Base-by-base conservation (phyloP, 2,329 filamentous ascomycete species). In the Malbranchea zuffiana region DNA sequence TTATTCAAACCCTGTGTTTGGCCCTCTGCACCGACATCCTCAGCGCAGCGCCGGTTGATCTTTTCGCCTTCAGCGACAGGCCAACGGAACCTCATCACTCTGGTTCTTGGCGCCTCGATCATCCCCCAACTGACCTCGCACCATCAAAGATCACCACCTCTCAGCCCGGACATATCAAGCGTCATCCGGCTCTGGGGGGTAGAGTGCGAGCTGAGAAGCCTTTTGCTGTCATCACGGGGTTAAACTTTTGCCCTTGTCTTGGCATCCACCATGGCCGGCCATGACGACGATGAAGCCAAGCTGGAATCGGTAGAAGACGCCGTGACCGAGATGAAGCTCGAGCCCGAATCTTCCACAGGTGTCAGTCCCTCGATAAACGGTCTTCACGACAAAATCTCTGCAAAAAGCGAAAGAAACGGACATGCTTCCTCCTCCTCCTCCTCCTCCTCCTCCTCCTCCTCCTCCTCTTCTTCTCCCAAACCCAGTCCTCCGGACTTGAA, bases 251-350 rank as follows among this genome's bases (percentile, higher is more conserved):
- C 49, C 53, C 52, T 59, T n/a, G 21, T 4, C 4, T 15, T 19
- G 17, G 13, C 30, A 8, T 39, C 23, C 56, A 57, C 60, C 57
- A 63, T 63, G 60, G 55, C 55, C 47, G 45, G 51, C 49, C 56
- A 61, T 59, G 59, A 56, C 54, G 49, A 54, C 49, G 55, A 58
- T 50, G 59, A 62, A 52, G 50, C 45, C 46, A 53, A 55, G 44
- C 44, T 53, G 47, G 53, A 55, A 46, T 47, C 50, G 18, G 52
- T 55, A 49, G 49, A 50, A 37, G 47, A 56, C 48, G 57, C 54
- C 31, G 52, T 57, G 47, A 61, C 53, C 42, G 55, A 53, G 36
- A 56, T 57, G 50, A 56, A 55, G 43, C 47, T 56, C 35, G 51
- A 54, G 35, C 44, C 42, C 35, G 34, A 56, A 46, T 49, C 45